Percentiles rank a stretch among this genome's conserved stretches.
Evolutionary conservation across 352 stramenopile genomes (phyloP).

Genomic region (Phytophthora agathidicida): DNA sequence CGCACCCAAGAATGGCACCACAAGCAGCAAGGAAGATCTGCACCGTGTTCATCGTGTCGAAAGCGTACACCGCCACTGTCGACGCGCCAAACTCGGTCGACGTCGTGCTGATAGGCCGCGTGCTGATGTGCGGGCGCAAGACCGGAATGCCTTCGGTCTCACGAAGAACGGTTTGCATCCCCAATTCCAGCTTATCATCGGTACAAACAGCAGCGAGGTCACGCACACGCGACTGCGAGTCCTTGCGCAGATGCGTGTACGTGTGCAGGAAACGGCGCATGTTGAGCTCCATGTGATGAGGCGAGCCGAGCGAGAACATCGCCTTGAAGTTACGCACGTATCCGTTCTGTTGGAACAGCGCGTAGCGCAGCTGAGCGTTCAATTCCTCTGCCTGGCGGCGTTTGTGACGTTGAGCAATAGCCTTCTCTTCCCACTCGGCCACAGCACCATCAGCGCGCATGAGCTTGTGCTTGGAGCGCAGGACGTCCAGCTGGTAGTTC

Average conservation of each 20-base stretch:
- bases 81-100: conserved; percentile 40
- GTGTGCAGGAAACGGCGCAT: conserved; percentile 38
- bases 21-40: conserved; percentile 43
- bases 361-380: conserved; percentile 55
- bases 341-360: conserved; percentile 57
- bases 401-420: conserved; percentile 63
- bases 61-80: conserved; percentile 37
- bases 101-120: conserved; percentile 25
- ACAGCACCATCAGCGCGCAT: conserved; percentile 49
- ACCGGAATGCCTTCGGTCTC: conserved; percentile 37
- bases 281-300: conserved; percentile 32
- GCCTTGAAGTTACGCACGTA: conserved; percentile 48
- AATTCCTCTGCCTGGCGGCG: conserved; percentile 58
- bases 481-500: conserved; percentile 44
- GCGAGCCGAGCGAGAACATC: conserved; percentile 31
- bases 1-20: conserved; percentile 31
- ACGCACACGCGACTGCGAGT: conserved; percentile 29
- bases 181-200: conserved; percentile 37
- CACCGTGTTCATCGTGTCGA: conserved; percentile 45
- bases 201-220: conserved; percentile 34
- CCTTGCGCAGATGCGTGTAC: conserved; percentile 39
- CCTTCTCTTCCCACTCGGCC: conserved; percentile 64
- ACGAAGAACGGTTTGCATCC: conserved; percentile 35
- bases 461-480: conserved; percentile 60
- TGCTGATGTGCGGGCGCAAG: conserved; percentile 31